Conservation (phyloP, 73 alveolate genomes). For the Stentor roeselii region DNA sequence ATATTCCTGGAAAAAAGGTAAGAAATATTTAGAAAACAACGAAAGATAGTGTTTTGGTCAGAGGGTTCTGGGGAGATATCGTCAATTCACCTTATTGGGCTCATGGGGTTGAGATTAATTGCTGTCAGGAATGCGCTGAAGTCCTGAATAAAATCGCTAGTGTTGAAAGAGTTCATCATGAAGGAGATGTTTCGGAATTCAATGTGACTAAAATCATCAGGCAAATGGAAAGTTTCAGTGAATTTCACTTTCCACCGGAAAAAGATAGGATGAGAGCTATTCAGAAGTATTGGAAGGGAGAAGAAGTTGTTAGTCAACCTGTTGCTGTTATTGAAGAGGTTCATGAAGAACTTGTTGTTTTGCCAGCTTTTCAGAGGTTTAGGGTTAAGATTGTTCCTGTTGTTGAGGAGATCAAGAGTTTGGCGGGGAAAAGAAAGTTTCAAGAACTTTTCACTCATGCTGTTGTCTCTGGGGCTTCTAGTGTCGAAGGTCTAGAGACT, state of each 20-base stretch:
- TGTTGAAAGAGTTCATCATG: background rate
- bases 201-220: conserved; percentile 1
- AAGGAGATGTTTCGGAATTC: background rate
- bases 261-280: conserved; percentile 22
- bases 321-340: background rate
- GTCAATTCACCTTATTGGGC: conserved; percentile 90
- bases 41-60: conserved; percentile 88
- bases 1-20: conserved; percentile 91
- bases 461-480: conserved; percentile 8
- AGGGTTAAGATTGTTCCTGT: background rate
- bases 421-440: background rate
- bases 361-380: conserved; percentile 13
- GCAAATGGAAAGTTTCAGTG: background rate
- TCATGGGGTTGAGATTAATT: conserved; percentile 72
- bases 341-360: background rate
- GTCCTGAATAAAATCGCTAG: conserved; percentile 5
- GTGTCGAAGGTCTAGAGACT: too few species aligned
- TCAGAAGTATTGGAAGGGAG: background rate
- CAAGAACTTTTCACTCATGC: background rate
- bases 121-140: conserved; percentile 24
- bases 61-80: conserved; percentile 99
- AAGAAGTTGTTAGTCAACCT: background rate
- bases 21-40: conserved; percentile 53
- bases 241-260: conserved; percentile 30
- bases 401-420: background rate